These are phyloP conservation scores for Ligustrum vulgare DNA, from an alignment of 257 asterid genomes.

Conservation along the genomic window DNA sequence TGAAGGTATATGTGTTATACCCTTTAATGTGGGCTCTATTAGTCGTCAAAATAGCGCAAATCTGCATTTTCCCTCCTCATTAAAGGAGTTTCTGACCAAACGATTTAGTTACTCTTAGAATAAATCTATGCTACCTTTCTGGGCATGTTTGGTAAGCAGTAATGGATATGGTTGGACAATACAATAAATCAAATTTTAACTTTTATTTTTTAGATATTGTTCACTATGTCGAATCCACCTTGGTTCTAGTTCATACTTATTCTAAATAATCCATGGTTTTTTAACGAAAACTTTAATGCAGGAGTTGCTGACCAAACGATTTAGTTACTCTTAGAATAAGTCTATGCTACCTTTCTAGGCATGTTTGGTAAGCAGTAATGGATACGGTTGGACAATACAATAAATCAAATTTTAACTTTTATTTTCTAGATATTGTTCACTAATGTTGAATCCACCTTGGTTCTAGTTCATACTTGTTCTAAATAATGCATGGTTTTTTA, in stretches of 20 bases:
- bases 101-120: neutral
- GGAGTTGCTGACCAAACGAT: neutral
- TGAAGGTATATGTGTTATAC: constrained; percentile 28
- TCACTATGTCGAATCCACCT: neutral
- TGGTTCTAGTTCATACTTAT: neutral
- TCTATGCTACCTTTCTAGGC: neutral
- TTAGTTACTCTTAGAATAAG: neutral
- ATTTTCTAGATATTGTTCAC: neutral
- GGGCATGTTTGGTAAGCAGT: neutral
- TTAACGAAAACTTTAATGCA: neutral
- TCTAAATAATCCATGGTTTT: neutral
- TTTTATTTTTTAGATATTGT: neutral
- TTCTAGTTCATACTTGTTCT: neutral
- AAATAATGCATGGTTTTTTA: neutral
- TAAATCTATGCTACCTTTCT: neutral
- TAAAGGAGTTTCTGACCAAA: neutral
- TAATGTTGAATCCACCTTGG: neutral
- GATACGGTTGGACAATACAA: neutral
- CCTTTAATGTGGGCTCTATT: constrained; percentile 4
- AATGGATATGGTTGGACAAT: neutral
- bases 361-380: neutral
- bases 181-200: neutral
- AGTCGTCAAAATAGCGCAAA: neutral
- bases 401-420: neutral
- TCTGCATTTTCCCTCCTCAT: neutral